phyloP scores from a whole-genome alignment of 768 basidiomycete genomes.

The Russula foetens region DNA sequence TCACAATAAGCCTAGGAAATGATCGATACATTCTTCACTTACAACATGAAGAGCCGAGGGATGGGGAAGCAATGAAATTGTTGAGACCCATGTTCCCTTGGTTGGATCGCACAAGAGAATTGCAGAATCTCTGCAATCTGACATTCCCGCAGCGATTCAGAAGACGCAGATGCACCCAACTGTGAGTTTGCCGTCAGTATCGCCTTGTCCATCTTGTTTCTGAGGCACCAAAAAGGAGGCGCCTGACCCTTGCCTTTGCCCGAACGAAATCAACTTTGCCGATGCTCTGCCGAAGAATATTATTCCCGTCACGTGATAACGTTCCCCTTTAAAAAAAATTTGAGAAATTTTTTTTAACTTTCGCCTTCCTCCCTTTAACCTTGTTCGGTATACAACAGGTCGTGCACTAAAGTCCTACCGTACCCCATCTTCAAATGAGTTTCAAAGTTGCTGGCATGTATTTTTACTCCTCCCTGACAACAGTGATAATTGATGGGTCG shows the following conservation, averaged over 20 bases:
- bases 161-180: not conserved
- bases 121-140: conserved; percentile 65
- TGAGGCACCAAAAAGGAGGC: too few species aligned
- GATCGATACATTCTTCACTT: conserved; percentile 23
- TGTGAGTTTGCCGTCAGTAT: not conserved
- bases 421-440: conserved; percentile 48
- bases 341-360: conserved; percentile 13
- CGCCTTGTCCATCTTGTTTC: not conserved
- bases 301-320: conserved; percentile 6
- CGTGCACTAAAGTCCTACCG: conserved; percentile 16
- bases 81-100: conserved; percentile 22
- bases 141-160: conserved; percentile 32
- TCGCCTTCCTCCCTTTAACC: conserved; percentile 21
- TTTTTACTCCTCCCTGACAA: not conserved
- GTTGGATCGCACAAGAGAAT: conserved; percentile 48
- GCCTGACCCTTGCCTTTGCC: too few species aligned
- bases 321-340: not conserved
- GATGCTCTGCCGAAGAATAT: too few species aligned
- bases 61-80: conserved; percentile 61
- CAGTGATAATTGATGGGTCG: conserved; percentile 10
- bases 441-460: conserved; percentile 83
- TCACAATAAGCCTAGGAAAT: not conserved
- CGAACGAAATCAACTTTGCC: too few species aligned
- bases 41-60: conserved; percentile 69
- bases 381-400: not conserved